Base-by-base conservation (phyloP, 164 flowering plant genomes). In the Vitis vinifera region DNA sequence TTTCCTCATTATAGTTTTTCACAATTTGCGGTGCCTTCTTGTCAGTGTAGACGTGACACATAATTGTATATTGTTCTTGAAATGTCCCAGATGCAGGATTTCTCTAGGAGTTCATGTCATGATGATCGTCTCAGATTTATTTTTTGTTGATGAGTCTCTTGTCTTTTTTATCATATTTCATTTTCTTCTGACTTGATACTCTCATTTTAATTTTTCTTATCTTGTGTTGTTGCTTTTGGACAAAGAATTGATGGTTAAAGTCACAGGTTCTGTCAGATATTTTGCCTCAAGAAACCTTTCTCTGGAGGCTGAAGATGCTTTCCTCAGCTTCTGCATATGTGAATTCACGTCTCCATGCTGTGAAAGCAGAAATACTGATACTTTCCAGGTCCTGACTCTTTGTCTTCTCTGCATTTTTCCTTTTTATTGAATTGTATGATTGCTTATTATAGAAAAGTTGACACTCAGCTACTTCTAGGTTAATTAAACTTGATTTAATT, bases 221-320 rank as follows among this genome's bases (percentile, higher is more conserved):
- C 4, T 31, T 47, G 29, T 53, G 37, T 30, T 29, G 37, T 47
- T 29, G 13, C 14, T 65, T 14, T 9, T 67, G 62, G 58, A 23
- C 55, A 62, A 50, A 63, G 52, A 53, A 58, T 50, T 68, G 68
- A 74, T 70, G 9, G 29, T 74, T 66, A 59, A 69, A 62, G 50
- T 71, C 59, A 19, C 85, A 91, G 97, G 87, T 83, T 53, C 53
- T 90, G 48, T 69, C 76, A 56, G 86, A 79, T 73, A 78, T 82
- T 14, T 75, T 87, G 37, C 89, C 91, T 0, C 81, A 51, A 63
- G 86, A 87, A 77, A 83, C 92, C 37, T 79, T 91, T 63, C 66
- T 71, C 2, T 91, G 93, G 97, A 91, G 88, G 86, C 78, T 91
- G 62, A 65, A 80, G 62, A 73, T 91, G 87, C 82, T 89, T 49